Evolutionary conservation across 352 stramenopile species (phyloP).

Genomic region (Globisporangium nagaii): DNA sequence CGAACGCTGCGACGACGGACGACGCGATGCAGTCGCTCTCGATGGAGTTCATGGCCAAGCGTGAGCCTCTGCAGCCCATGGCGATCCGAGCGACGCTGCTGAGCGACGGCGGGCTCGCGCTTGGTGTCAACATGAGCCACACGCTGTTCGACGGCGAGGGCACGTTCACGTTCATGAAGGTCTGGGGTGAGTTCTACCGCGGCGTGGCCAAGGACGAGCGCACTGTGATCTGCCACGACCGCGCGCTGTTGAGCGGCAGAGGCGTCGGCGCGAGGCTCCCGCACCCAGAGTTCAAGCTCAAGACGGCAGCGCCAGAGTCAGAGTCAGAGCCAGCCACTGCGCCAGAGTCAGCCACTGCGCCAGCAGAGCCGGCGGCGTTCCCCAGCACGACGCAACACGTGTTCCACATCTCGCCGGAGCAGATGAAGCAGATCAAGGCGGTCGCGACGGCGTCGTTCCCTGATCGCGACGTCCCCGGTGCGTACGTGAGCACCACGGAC

Average conservation of each 20-base stretch:
- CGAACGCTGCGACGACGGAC: constrained; percentile 23
- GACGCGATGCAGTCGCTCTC: constrained; percentile 24
- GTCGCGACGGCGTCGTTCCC: constrained; percentile 10
- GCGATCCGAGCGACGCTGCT: constrained; percentile 34
- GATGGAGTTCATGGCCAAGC: constrained; percentile 27
- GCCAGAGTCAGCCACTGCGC: background rate
- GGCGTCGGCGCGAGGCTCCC: constrained; percentile 12
- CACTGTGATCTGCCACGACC: constrained; percentile 30
- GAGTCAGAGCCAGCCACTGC: background rate
- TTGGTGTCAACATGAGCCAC: constrained; percentile 43
- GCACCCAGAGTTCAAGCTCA: constrained; percentile 46
- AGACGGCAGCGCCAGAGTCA: background rate
- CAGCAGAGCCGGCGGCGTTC: background rate
- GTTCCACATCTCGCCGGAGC: constrained; percentile 38
- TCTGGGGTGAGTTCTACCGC: constrained; percentile 54
- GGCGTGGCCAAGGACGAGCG: constrained; percentile 18
- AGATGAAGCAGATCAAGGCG: constrained; percentile 40
- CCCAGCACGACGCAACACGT: constrained; percentile 30
- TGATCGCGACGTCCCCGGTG: background rate
- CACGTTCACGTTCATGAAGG: constrained; percentile 56
- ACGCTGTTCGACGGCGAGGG: constrained; percentile 40
- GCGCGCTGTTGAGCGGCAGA: constrained; percentile 22
- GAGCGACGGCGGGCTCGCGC: constrained; percentile 34
- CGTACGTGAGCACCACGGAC: constrained; percentile 52
- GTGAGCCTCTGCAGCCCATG: constrained; percentile 18